Evolutionary conservation across 2,329 filamentous ascomycete species (phyloP), one percentile per base, ranked within the genome.

Genomic region (Fusarium miscanthi): DNA sequence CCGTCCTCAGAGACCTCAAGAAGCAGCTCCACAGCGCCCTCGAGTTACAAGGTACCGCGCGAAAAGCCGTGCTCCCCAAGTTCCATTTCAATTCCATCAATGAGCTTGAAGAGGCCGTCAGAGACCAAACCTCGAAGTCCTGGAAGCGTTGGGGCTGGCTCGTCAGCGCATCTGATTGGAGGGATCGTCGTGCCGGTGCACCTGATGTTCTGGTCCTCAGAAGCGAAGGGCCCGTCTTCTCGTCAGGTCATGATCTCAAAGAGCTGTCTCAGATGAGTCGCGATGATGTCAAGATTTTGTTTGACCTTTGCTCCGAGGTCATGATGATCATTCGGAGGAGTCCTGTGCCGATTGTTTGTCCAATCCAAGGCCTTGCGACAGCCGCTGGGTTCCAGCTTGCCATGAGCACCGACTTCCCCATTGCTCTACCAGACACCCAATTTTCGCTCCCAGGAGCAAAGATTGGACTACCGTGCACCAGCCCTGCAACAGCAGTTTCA

Each of bases 321-420:
- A 77, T 77, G 71, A 31, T 27, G 2, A 33, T 74, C 45, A 77
- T 77, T 6, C 57, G 71, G 8, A 63, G 65, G n/a, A 77, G 76
- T 23, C 76, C 76, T 25, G 68, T 63, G 1, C 59, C 70, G 1
- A 61, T 77, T 7, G 69, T 77, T 12, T 77, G 76, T 21, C 76
- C 76, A 0, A 70, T 77, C 5, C 76, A 77, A 12, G 73, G 76
- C 5, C 67, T 77, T 12, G 76, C 76, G 10, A 76, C 76, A 0
- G 76, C 76, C 4, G 76, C 76, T 1, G 76, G 76, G 6, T 76
- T 77, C 9, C 76, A 77, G 42, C 71, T 77, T 0, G 76, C 74
- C 13, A 74, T 77, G 71, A 65, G 67, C 2, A 54, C 74, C 3
- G 76, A 77, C n/a, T 76, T 66, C 21, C 74, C 76, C 0, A 77